Evolutionary conservation across 768 basidiomycete genomes (phyloP).

Genomic region (Agaricus sinodeliciosus): DNA sequence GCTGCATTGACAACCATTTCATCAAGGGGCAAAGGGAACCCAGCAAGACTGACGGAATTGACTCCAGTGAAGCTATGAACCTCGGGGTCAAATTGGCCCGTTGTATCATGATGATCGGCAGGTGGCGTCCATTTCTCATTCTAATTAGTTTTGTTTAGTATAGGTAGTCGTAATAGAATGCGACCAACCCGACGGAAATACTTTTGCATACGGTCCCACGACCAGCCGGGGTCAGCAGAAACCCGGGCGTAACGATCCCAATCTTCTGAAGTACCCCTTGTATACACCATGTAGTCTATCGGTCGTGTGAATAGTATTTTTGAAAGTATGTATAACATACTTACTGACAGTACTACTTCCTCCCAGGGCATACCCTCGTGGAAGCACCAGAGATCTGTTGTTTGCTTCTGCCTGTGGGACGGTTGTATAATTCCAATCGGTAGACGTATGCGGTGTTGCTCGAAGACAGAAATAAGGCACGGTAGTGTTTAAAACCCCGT

Average conservation of each 20-base stretch:
- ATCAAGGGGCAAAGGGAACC: too few relatives aligned
- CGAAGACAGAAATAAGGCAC: conserved; percentile 10
- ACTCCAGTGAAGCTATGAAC: conserved; percentile 21
- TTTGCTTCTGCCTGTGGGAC: conserved; percentile 23
- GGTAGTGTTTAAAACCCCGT: conserved; percentile 5
- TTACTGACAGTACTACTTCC: conserved; percentile 26
- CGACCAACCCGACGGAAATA: conserved; percentile 14
- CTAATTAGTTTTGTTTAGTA: too few relatives aligned
- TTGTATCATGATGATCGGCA: conserved; percentile 24
- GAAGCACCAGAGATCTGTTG: conserved; percentile 19
- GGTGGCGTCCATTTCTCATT: conserved; percentile 23
- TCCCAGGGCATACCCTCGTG: conserved; percentile 24
- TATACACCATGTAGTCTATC: conserved; percentile 19
- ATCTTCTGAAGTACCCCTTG: conserved; percentile 20
- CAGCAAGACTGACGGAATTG: conserved; percentile 19
- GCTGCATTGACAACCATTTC: conserved; percentile 13
- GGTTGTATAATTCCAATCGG: conserved; percentile 32
- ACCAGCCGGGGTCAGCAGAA: conserved; percentile 26
- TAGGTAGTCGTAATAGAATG: too few relatives aligned
- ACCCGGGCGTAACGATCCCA: conserved; percentile 23
- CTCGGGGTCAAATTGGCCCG: conserved; percentile 24
- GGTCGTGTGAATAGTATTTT: too few relatives aligned
- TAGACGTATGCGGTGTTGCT: conserved; percentile 12
- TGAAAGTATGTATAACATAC: too few relatives aligned
- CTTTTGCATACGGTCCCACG: conserved; percentile 21